Conservation (phyloP, 805 yeast genomes). For the Komagataella kurtzmanii region DNA sequence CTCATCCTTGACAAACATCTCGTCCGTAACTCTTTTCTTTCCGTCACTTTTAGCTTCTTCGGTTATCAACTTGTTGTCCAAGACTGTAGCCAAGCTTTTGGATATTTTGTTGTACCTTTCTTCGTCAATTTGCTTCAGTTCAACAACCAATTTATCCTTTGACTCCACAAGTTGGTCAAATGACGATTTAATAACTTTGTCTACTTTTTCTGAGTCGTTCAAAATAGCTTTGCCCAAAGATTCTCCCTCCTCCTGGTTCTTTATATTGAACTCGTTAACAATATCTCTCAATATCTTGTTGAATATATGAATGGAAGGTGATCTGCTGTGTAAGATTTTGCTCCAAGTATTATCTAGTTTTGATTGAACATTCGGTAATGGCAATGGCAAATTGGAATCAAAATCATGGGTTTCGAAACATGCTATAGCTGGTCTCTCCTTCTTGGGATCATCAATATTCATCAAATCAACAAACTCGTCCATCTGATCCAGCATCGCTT, state of each 20-base stretch:
- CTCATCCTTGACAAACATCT: neutral
- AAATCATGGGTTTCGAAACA: slow-evolving; percentile 10
- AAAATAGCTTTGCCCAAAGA: neutral
- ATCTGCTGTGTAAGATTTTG: slow-evolving; percentile 8
- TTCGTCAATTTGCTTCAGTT: neutral
- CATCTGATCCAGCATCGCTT: slow-evolving; percentile 28
- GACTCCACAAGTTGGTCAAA: neutral
- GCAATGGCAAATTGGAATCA: slow-evolving; percentile 7
- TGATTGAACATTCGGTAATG: slow-evolving; percentile 5
- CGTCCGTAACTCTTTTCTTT: neutral
- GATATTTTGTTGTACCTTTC: neutral
- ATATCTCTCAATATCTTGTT: slow-evolving; percentile 4
- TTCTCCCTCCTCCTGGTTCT: neutral
- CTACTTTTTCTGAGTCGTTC: neutral
- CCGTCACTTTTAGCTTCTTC: neutral
- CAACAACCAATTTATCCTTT: neutral
- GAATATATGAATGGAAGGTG: slow-evolving; percentile 10
- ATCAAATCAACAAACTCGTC: slow-evolving; percentile 26
- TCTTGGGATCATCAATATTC: slow-evolving; percentile 21
- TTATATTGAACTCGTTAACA: neutral
- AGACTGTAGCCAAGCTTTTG: neutral
- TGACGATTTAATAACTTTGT: neutral
- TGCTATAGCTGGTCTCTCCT: slow-evolving; percentile 2
- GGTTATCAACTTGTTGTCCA: neutral
- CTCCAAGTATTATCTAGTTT: slow-evolving; percentile 4